Evolutionary conservation across 805 yeast genomes (phyloP).

Genomic region (Brettanomyces custersianus): DNA sequence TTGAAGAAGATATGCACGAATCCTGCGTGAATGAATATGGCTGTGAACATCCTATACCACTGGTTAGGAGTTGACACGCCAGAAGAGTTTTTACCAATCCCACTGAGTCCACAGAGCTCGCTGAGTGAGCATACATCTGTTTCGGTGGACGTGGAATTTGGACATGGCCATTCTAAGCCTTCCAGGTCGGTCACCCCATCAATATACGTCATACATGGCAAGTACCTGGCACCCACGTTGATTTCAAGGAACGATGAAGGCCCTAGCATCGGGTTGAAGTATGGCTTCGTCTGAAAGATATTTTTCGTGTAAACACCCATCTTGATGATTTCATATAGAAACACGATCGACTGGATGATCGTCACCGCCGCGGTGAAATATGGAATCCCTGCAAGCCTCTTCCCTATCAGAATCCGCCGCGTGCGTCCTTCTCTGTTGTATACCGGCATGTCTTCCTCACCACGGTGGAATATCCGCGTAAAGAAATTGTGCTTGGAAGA

Average conservation of each 20-base stretch:
- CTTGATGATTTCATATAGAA: slow-evolving; percentile 49
- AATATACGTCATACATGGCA: slow-evolving; percentile 59
- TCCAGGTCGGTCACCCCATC: slow-evolving; percentile 40
- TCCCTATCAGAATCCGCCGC: slow-evolving; percentile 10
- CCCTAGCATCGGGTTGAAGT: slow-evolving; percentile 73
- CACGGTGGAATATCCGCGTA: no score
- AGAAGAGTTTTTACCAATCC: slow-evolving; percentile 27
- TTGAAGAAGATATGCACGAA: slow-evolving; percentile 60
- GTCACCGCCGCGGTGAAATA: slow-evolving; percentile 28
- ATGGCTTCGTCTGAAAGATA: slow-evolving; percentile 59
- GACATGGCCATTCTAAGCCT: slow-evolving; percentile 49
- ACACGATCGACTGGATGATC: slow-evolving; percentile 42
- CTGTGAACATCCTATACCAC: slow-evolving; percentile 63
- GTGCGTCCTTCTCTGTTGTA: no score
- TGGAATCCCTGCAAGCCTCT: slow-evolving; percentile 16
- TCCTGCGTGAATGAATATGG: slow-evolving; percentile 70
- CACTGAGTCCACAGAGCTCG: slow-evolving; percentile 55
- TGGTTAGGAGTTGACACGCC: slow-evolving; percentile 40
- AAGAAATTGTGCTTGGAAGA: no score
- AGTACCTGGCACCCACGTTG: slow-evolving; percentile 62
- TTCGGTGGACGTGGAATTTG: slow-evolving; percentile 48
- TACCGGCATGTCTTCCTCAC: no score
- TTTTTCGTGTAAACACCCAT: slow-evolving; percentile 55
- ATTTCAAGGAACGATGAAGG: slow-evolving; percentile 61
- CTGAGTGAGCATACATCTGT: slow-evolving; percentile 49